Base-by-base conservation (phyloP, 352 stramenopile species). In the Blastocystis sp. region DNA sequence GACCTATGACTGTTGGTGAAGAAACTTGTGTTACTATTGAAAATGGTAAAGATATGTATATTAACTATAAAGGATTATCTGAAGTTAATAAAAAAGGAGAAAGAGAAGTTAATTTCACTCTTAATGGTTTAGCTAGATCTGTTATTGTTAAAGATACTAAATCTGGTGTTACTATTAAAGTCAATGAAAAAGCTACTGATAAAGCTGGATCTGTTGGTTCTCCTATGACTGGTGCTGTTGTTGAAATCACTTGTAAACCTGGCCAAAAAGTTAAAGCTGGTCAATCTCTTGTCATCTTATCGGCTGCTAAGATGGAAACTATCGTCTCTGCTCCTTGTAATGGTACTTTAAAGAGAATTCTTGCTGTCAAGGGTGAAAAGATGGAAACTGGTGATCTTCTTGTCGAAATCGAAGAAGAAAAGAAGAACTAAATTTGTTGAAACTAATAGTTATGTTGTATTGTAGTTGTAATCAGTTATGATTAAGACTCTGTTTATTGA, bases 291-390 rank as follows among this genome's bases (percentile, higher is more conserved):
- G 72, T 94, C 24, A 79, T 94, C 39, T 72, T 95, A 40, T 90
- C 76, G 27, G 88, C 88, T 49, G 95, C 95, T 85, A 96, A 96
- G 75, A 96, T 96, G 88, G 86, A 95, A 75, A 95, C 86, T 1
- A 80, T 89, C 24, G 83, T 95, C 28, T 70, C 80, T 35, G 80
- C 84, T 21, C 80, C 87, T 0, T 78, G 84, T 43, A 75, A 73
- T 34, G 88, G 88, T 57, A 78, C 80, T 54, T 75, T 96, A 24
- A 84, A 80, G 67, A 66, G 75, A 42, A 78, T 96, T 45, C 74
- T 79, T 55, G 83, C 90, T 1, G 78, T 76, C 28, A 82, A 88
- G 25, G 84, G 84, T 40, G 88, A 96, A 72, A 88, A 86, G 69
- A 80, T 95, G 59, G 74, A 85, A 40, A 80, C 73, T 30, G 88